Conservation (phyloP, 2,329 filamentous ascomycete species). For the Ophiognomonia clavigignenti-juglandacearum region DNA sequence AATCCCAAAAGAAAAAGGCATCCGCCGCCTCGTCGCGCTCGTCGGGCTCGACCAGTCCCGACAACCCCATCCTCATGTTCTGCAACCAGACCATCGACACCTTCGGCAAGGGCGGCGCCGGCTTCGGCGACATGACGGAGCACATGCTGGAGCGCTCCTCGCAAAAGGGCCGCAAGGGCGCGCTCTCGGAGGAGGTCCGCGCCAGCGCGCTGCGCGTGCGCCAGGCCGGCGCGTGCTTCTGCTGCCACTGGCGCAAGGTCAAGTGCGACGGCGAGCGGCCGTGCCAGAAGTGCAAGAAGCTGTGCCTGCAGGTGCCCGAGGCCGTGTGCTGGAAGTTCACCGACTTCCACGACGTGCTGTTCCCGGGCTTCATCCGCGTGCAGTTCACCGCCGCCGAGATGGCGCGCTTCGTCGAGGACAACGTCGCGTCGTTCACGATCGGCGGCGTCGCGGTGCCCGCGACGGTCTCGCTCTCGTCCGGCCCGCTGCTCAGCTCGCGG, state of each 20-base stretch:
- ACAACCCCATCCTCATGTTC: conserved; percentile 38
- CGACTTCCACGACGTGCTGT: conserved; percentile 48
- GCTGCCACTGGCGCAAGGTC: conserved; percentile 55
- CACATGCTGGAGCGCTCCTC: conserved; percentile 41
- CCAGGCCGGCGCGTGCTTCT: conserved; percentile 52
- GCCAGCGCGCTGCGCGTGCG: conserved; percentile 50
- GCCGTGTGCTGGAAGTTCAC: conserved; percentile 56
- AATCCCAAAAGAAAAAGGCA: conserved; percentile 35
- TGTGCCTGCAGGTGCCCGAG: conserved; percentile 44
- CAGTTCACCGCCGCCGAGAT: conserved; percentile 50
- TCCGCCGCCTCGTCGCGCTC: conserved; percentile 5
- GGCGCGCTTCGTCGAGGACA: conserved; percentile 41
- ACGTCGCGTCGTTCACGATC: conserved; percentile 39
- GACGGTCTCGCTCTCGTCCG: conserved; percentile 44
- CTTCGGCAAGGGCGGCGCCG: conserved; percentile 41
- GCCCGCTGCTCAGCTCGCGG: conserved; percentile 36
- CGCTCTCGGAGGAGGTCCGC: conserved; percentile 49
- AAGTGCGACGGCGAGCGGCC: conserved; percentile 52
- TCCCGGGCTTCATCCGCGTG: conserved; percentile 45
- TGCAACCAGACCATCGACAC: conserved; percentile 35
- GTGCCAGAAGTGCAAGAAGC: conserved; percentile 52
- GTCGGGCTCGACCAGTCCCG: conserved; percentile 22
- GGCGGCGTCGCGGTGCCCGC: conserved; percentile 36
- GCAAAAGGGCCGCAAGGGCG: conserved; percentile 52
- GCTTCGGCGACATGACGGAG: conserved; percentile 53